A percentile compares a stretch with the other conserved stretches of the same genome.
Evolutionary conservation across 1,284 basidiomycete genomes (phyloP).

Genomic region (Apiotrichum laibachii): DNA sequence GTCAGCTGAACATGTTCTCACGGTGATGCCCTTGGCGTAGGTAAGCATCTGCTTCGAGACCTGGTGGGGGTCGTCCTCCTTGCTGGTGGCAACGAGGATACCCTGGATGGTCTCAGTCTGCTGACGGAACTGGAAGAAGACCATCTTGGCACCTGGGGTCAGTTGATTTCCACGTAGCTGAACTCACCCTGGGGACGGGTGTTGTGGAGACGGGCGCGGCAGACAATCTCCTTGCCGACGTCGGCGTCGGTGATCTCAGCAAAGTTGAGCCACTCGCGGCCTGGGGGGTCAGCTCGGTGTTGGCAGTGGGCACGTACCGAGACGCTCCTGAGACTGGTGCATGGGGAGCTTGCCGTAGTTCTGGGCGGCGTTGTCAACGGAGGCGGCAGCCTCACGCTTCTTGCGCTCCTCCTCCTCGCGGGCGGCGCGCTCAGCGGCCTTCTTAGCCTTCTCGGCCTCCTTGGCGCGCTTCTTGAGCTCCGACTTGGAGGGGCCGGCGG

Average conservation of each 20-base stretch:
- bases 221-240: constrained; percentile 74
- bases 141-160: constrained; percentile 71
- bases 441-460: constrained; percentile 87
- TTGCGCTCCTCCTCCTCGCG: constrained; percentile 73
- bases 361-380: constrained; percentile 74
- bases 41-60: constrained; percentile 98
- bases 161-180: constrained; percentile 1
- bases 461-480: constrained; percentile 92
- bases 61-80: constrained; percentile 62
- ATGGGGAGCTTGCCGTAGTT: constrained; percentile 89
- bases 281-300: constrained; percentile 38
- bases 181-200: constrained; percentile 77
- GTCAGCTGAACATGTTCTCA: constrained; percentile 16
- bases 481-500: constrained; percentile 68
- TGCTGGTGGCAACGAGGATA: constrained; percentile 61
- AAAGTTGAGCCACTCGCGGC: constrained; percentile 61
- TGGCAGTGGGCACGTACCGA: constrained; percentile 40
- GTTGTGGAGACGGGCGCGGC: constrained; percentile 90
- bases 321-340: constrained; percentile 78
- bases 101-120: constrained; percentile 87
- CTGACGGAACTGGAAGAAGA: constrained; percentile 90
- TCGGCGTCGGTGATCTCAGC: constrained; percentile 63
- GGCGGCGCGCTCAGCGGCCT: constrained; percentile 77
- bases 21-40: constrained; percentile 72
- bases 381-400: constrained; percentile 70